Evolutionary conservation across 208 protist species (phyloP).

Genomic region (Trypanosoma mega): DNA sequence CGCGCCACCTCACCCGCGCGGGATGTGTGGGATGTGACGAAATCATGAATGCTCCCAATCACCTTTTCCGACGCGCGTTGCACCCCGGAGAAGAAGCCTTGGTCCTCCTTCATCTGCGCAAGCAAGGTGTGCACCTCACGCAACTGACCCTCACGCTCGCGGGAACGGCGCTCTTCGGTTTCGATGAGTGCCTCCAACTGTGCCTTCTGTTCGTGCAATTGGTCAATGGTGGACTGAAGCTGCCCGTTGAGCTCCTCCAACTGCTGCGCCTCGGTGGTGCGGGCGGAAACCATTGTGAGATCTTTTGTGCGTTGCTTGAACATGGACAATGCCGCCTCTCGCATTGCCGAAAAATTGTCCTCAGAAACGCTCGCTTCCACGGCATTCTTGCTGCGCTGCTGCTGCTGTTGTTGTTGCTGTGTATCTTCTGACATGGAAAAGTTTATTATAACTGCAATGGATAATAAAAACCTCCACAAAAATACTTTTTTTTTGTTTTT

Average conservation of each 20-base stretch:
- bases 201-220: constrained; percentile 46
- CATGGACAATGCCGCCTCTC: constrained; percentile 62
- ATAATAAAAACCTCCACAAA: constrained; percentile 1
- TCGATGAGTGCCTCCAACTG: constrained; percentile 53
- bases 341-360: constrained; percentile 67
- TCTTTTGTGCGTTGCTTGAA: constrained; percentile 85
- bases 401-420: constrained; percentile 26
- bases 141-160: constrained; percentile 47
- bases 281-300: constrained; percentile 58
- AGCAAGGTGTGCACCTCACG: constrained; percentile 47
- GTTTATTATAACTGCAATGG: neutral
- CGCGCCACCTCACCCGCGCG: constrained; percentile 31
- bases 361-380: constrained; percentile 13
- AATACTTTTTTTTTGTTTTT: neutral
- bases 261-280: constrained; percentile 26
- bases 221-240: constrained; percentile 29
- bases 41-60: constrained; percentile 26
- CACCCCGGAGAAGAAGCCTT: constrained; percentile 34
- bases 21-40: constrained; percentile 33
- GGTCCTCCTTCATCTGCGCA: constrained; percentile 49
- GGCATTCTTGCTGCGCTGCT: constrained; percentile 1
- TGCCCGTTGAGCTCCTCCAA: constrained; percentile 25
- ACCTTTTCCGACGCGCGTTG: constrained; percentile 38
- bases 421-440: constrained; percentile 14
- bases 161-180: constrained; percentile 47